Evolutionary conservation across 345 rosid species (phyloP).

Genomic region (Geranium rotundifolium): DNA sequence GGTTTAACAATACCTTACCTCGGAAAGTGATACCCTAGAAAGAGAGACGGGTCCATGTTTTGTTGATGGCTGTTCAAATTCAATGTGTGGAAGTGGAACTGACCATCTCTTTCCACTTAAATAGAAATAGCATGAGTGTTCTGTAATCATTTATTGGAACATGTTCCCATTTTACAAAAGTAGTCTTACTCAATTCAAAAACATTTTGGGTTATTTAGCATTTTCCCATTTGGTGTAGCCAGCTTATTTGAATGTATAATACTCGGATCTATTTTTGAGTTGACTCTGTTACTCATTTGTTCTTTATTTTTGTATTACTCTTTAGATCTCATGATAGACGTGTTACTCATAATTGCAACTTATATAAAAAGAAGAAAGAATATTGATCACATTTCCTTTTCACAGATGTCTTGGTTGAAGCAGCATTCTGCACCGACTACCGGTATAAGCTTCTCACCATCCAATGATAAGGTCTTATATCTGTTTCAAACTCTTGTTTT

Average conservation of each 20-base stretch:
- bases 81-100: neutral
- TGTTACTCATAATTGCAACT: neutral
- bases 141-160: neutral
- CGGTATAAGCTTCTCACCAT: conserved; percentile 91
- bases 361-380: too few species aligned
- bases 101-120: neutral
- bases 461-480: conserved; percentile 72
- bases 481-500: neutral
- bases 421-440: conserved; percentile 97
- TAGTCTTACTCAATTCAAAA: neutral
- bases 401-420: conserved; percentile 83
- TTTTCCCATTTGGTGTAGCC: neutral
- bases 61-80: too few species aligned
- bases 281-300: neutral
- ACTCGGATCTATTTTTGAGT: neutral
- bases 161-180: neutral
- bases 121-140: neutral
- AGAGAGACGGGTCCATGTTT: too few species aligned
- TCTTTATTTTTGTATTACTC: neutral
- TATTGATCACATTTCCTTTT: conserved; percentile 4
- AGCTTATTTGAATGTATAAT: neutral
- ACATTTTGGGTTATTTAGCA: neutral
- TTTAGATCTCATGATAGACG: neutral
- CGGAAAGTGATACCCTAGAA: too few species aligned
- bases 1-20: too few species aligned